Percentiles rank a stretch among this genome's conserved stretches.
Evolutionary conservation across 164 flowering plant species (phyloP).

Genomic region (Piper betle): DNA sequence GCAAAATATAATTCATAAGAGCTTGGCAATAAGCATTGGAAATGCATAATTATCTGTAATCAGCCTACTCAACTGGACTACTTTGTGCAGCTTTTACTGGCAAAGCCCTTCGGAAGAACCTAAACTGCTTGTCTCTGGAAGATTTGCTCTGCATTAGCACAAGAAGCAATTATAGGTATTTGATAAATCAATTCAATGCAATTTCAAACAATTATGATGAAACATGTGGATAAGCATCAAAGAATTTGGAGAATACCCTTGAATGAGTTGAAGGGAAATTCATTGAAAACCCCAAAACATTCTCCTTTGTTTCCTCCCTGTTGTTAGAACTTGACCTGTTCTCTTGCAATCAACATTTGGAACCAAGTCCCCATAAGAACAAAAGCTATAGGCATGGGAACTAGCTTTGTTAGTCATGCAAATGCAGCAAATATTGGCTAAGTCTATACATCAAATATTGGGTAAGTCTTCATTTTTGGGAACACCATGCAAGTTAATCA

Average conservation of each 20-base stretch:
- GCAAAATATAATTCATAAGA: background rate
- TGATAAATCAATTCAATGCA: background rate
- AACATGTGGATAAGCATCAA: background rate
- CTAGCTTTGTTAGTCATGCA: too few relatives aligned
- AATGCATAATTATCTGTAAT: background rate
- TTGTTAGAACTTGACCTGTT: conserved; percentile 15
- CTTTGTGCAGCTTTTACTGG: conserved; percentile 29
- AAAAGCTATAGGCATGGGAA: too few relatives aligned
- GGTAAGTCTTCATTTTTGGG: too few relatives aligned
- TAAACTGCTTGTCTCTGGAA: conserved; percentile 27
- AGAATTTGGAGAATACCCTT: conserved; percentile 19
- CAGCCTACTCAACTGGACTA: conserved; percentile 31
- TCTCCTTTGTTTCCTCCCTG: conserved; percentile 23
- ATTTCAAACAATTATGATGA: too few relatives aligned
- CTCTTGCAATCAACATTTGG: conserved; percentile 18
- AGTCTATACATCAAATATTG: too few relatives aligned
- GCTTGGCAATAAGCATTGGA: background rate
- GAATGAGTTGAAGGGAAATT: conserved; percentile 43
- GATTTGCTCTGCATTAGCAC: conserved; percentile 33
- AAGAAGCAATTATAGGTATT: background rate
- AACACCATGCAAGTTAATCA: too few relatives aligned
- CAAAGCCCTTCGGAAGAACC: conserved; percentile 28
- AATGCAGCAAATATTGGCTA: too few relatives aligned
- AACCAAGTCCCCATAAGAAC: conserved; percentile 3
- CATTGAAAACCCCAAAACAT: conserved; percentile 42